phyloP scores from a whole-genome alignment of 371 early-diverging fungal genomes.

The Sporodiniella umbellata region DNA sequence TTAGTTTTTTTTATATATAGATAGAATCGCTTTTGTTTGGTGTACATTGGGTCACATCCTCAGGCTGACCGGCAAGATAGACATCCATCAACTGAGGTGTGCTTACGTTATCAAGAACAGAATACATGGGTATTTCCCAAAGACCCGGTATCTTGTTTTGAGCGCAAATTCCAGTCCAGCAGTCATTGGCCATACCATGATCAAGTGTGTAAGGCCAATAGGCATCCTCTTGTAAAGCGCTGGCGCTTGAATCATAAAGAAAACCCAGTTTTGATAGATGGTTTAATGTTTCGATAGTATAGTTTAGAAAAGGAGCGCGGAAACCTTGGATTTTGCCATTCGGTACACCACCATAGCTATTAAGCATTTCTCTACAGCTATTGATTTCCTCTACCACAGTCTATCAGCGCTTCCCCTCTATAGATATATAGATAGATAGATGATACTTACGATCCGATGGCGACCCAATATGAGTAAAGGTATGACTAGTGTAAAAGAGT shows the following conservation, averaged over 20 bases:
- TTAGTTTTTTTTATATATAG: background rate
- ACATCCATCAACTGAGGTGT: conserved; percentile 67
- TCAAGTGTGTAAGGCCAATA: conserved; percentile 77
- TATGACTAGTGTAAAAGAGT: conserved; percentile 34
- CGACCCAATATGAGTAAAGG: conserved; percentile 56
- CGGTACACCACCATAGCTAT: conserved; percentile 63
- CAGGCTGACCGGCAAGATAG: conserved; percentile 49
- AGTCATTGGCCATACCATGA: conserved; percentile 67
- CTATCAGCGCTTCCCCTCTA: too few species aligned
- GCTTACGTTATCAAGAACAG: conserved; percentile 34
- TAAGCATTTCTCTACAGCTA: conserved; percentile 54
- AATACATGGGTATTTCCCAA: conserved; percentile 73
- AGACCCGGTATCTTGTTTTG: conserved; percentile 52
- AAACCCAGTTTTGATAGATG: conserved; percentile 53
- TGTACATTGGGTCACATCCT: conserved; percentile 40
- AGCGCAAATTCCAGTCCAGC: conserved; percentile 55
- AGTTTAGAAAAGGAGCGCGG: conserved; percentile 70
- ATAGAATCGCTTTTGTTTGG: background rate
- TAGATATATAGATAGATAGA: background rate
- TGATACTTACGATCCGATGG: conserved; percentile 37
- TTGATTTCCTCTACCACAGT: conserved; percentile 42
- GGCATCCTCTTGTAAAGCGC: conserved; percentile 44
- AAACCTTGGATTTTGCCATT: conserved; percentile 64
- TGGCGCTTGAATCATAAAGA: conserved; percentile 61
- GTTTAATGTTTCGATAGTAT: conserved; percentile 46